Evolutionary conservation across 192 early-diverging fungal genomes (phyloP), one percentile per base, ranked within the genome.

Genomic region (Entomortierella lignicola): DNA sequence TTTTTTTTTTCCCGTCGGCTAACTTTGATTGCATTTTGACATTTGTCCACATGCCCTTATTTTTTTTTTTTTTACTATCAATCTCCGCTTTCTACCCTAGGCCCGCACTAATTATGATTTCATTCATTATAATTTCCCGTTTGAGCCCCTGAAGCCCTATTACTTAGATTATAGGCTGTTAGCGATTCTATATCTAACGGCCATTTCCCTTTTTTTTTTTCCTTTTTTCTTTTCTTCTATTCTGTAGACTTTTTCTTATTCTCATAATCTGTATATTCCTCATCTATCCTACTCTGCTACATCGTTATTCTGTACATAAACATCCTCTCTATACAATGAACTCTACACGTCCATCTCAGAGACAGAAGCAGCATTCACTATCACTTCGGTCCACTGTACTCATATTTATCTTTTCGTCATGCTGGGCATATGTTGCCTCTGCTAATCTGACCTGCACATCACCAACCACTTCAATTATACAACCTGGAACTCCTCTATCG

Each of bases 361-460:
- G 17, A 15, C 20, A 12, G 4, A 5, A 47, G 44, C 20, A 12
- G 12, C 15, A 47, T 3, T 47, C 20, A 4, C 44, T 20, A 15
- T 47, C 44, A 47, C 44, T 47, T 47, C 20, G 15, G 2, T 47
- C 44, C 44, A 47, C 20, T 20, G 20, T 47, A 2, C 44, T 47
- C 15, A 10, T 34, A 17, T 12, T 39, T 30, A 43, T 68, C 18
- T 18, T 51, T 26, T 30, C 48, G 0, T 52, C 66, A 59, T 6
- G 4, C 30, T 51, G 4, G 26, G 21, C 47, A 39, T 2, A 20
- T 17, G n/a, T 72, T 13, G 41, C 26, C 18, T 44, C 71, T 29
- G 71, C 71, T 31, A n/a, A 55, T 1, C 25, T 73, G 21, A 27
- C 21, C 30, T 73, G 71, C 23, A 51, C 34, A 17, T 73, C 63